Conservation (phyloP, 1,139 yeast genomes). For the Zhuliangozyma blackwelliae region DNA sequence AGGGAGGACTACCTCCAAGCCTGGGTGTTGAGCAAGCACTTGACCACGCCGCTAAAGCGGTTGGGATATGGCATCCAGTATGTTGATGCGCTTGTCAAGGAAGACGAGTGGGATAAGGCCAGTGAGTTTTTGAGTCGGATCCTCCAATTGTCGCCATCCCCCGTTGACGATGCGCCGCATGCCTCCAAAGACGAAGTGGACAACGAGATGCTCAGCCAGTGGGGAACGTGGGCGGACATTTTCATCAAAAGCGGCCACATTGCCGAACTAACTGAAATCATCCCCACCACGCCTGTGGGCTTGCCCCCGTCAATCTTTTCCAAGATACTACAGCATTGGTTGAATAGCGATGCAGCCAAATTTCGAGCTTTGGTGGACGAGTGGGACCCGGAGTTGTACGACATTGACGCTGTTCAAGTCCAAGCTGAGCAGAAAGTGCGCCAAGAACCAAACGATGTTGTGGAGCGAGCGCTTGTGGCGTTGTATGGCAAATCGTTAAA, state of each 20-base stretch:
- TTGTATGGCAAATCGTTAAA: slow-evolving; percentile 56
- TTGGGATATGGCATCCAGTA: slow-evolving; percentile 60
- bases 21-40: slow-evolving; percentile 66
- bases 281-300: slow-evolving; percentile 43
- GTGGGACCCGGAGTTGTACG: slow-evolving; percentile 64
- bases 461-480: slow-evolving; percentile 51
- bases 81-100: slow-evolving; percentile 50
- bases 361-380: slow-evolving; percentile 38
- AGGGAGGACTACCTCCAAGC: slow-evolving; percentile 58
- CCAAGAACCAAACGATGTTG: slow-evolving; percentile 14
- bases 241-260: slow-evolving; percentile 50
- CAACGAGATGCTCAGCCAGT: slow-evolving; percentile 41
- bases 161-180: neutral
- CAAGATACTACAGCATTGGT: slow-evolving; percentile 47
- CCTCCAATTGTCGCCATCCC: slow-evolving; percentile 8
- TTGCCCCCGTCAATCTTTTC: slow-evolving; percentile 45
- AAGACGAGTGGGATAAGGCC: slow-evolving; percentile 56
- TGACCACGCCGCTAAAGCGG: slow-evolving; percentile 49
- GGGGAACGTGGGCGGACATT: slow-evolving; percentile 64
- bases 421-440: slow-evolving; percentile 41
- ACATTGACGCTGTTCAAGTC: slow-evolving; percentile 40
- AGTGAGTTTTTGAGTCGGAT: slow-evolving; percentile 45
- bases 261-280: slow-evolving; percentile 41
- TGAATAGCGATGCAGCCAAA: slow-evolving; percentile 27
- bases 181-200: neutral